Percentiles rank a stretch among this genome's conserved stretches.
Conservation (phyloP, 2,329 filamentous ascomycete species). For the Aspergillus clavatus region DNA sequence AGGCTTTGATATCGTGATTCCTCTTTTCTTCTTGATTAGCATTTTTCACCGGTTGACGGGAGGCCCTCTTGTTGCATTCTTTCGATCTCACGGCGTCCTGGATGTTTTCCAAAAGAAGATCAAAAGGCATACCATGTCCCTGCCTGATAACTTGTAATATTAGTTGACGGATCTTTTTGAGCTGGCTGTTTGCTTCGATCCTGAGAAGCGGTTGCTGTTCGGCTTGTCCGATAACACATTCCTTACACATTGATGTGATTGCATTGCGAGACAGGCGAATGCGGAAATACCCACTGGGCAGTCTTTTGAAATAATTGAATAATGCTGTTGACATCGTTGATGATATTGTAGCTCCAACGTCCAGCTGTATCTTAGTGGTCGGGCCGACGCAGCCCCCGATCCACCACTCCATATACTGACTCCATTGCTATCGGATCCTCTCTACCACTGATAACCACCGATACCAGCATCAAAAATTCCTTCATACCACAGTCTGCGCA, state of each 20-base stretch:
- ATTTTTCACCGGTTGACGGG: conserved; percentile 1
- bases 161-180: conserved; percentile 19
- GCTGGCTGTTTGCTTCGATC: not conserved
- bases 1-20: conserved; percentile 36
- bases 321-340: not conserved
- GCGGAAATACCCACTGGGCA: not conserved
- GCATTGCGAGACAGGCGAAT: not conserved
- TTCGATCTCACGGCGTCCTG: conserved; percentile 22
- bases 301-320: not conserved
- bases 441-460: not conserved
- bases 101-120: conserved; percentile 25
- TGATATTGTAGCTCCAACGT: too few relatives aligned
- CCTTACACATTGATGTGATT: conserved; percentile 1
- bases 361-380: too few relatives aligned
- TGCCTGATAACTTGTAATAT: conserved; percentile 33
- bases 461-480: not conserved
- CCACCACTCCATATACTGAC: not conserved
- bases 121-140: conserved; percentile 14
- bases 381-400: not conserved
- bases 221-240: not conserved
- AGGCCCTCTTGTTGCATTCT: conserved; percentile 9
- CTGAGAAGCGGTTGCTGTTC: not conserved
- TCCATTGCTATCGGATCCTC: not conserved
- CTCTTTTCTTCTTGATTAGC: conserved; percentile 7
- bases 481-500: not conserved